Percentiles rank a stretch among this genome's conserved stretches.
These are phyloP conservation scores for Austroboletus olivaceoglutinosus DNA, from an alignment of 1,284 basidiomycete genomes.

Conservation along the genomic window DNA sequence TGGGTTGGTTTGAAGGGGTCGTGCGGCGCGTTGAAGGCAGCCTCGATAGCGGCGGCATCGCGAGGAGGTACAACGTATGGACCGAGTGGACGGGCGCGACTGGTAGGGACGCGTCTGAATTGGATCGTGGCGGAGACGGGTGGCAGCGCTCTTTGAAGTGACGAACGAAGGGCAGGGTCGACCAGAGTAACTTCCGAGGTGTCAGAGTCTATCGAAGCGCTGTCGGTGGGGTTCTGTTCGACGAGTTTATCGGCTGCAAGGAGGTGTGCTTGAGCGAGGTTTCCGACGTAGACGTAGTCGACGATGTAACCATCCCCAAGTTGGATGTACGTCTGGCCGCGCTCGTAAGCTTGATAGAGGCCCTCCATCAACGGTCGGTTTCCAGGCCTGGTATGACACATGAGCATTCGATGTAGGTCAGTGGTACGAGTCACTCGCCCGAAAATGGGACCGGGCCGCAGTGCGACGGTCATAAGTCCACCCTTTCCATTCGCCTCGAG, in stretches of 20 bases:
- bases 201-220: neutral
- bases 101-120: conserved; percentile 68
- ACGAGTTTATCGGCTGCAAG: conserved; percentile 87
- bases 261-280: conserved; percentile 93
- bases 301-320: conserved; percentile 95
- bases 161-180: conserved; percentile 13
- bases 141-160: conserved; percentile 59
- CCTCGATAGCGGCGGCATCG: conserved; percentile 43
- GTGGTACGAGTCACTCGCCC: conserved; percentile 62
- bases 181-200: conserved; percentile 23
- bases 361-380: conserved; percentile 88
- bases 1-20: conserved; percentile 44
- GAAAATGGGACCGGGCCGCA: conserved; percentile 96
- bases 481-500: conserved; percentile 83
- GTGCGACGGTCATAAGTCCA: conserved; percentile 83
- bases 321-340: conserved; percentile 88
- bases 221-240: conserved; percentile 28
- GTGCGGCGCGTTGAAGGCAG: conserved; percentile 57
- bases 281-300: conserved; percentile 98
- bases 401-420: too few species aligned
- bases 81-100: conserved; percentile 74
- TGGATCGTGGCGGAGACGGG: conserved; percentile 59
- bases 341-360: conserved; percentile 78
- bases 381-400: conserved; percentile 69
- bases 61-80: conserved; percentile 66